Evolutionary conservation across 768 basidiomycete genomes (phyloP), one percentile per base, ranked within the genome.

Genomic region (Phylloporus scabripes): DNA sequence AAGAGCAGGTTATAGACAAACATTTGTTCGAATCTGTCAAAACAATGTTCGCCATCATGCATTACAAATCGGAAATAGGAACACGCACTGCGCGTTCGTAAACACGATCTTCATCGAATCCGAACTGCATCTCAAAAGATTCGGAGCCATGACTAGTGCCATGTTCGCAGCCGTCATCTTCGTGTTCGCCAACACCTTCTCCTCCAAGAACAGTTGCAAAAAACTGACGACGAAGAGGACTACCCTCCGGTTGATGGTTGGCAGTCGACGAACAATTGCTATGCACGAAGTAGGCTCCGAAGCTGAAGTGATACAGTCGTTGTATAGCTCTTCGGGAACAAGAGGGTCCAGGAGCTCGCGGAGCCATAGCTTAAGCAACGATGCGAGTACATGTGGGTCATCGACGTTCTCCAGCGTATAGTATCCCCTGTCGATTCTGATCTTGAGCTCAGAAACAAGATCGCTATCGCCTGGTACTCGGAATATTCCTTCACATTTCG

Each of bases 121-220:
- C 14, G 89, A 92, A 57, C 76, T 85, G 61, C 92, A 94, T 48
- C 92, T 74, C 39, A 96, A 67, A 38, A 96, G 66, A 68, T 95
- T 95, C 7, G 92, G 92, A 1, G 92, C 90, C 83, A 96, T 87
- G 17, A 96, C 90, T 14, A 94, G 70, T 8, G 92, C 90, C 53
- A 95, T 70, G 65, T 92, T 93, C 32, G 82, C 82, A 10, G 87
- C 79, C 3, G 90, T 94, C 92, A 94, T 95, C 70, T 94, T 92
- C 36, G 90, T 92, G 40, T 74, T 67, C 11, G 65, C 70, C 54
- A 88, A 79, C 17, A 87, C 82, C 55, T 79, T 78, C 37, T 89
- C 85, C 42, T 87, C 84, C 45, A 92, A 68, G 71, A 96, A 96
- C 45, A 91, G 69, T 71, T 95, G 92, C 43, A 94, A 68, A 70